phyloP scores from a whole-genome alignment of 176 grass and related monocot genomes.

The Lolium perenne region DNA sequence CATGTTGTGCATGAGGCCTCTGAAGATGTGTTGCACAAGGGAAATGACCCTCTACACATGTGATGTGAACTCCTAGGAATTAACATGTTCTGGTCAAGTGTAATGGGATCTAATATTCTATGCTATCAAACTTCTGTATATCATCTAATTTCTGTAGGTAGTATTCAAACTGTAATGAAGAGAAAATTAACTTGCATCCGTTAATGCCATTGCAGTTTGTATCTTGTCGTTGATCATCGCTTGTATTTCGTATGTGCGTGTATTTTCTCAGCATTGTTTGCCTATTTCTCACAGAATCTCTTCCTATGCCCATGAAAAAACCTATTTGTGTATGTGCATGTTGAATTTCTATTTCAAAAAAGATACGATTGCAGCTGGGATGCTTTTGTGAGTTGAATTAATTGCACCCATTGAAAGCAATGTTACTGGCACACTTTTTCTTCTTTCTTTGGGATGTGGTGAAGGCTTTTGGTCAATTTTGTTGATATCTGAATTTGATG shows the following conservation, averaged over 20 bases:
- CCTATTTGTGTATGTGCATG: too few species aligned
- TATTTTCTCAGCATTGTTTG: neutral
- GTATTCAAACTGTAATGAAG: neutral
- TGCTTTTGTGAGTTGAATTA: neutral
- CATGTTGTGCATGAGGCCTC: neutral
- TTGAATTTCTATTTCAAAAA: neutral
- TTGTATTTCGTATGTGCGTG: neutral
- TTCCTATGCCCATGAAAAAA: neutral
- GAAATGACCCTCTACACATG: neutral
- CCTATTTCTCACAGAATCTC: neutral
- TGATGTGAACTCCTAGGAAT: neutral
- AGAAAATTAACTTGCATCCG: neutral
- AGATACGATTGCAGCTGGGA: neutral
- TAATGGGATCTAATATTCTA: neutral
- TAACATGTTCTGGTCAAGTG: neutral
- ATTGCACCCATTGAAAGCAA: neutral
- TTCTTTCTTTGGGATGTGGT: too few species aligned
- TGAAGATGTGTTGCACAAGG: neutral
- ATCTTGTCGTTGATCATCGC: too few species aligned
- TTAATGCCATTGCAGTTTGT: too few species aligned
- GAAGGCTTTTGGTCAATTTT: too few species aligned
- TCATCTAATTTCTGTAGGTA: neutral
- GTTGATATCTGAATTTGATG: too few species aligned
- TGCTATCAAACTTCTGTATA: neutral
- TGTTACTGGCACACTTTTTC: too few species aligned